Conservation (phyloP, 495 filamentous ascomycete species). For the Cryomyces antarcticus region DNA sequence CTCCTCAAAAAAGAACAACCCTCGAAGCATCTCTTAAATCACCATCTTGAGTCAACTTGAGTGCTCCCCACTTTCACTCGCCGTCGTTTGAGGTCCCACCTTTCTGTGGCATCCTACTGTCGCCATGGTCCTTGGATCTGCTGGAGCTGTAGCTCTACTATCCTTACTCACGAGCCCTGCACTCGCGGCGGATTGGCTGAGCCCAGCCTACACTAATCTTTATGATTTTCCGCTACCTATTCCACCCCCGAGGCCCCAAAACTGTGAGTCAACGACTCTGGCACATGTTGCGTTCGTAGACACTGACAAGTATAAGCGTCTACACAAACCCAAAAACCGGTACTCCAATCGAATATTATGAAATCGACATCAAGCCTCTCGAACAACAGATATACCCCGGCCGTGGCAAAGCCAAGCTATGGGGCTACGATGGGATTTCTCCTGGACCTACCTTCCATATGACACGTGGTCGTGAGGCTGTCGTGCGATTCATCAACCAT, state of each 20-base stretch:
- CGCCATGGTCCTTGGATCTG: too few relatives aligned
- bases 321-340: background rate
- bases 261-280: background rate
- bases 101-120: too few relatives aligned
- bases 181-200: background rate
- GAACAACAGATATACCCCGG: conserved; percentile 25
- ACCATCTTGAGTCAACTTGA: too few relatives aligned
- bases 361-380: conserved; percentile 27
- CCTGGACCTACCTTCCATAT: conserved; percentile 31
- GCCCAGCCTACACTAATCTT: background rate
- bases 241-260: background rate
- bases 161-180: too few relatives aligned
- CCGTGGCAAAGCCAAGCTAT: conserved; percentile 23
- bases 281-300: background rate
- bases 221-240: background rate
- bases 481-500: conserved; percentile 33
- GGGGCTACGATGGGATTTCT: conserved; percentile 32
- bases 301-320: background rate
- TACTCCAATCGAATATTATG: conserved; percentile 22
- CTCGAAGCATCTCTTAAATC: too few relatives aligned
- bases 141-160: too few relatives aligned
- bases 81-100: too few relatives aligned
- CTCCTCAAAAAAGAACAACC: too few relatives aligned
- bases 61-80: too few relatives aligned
- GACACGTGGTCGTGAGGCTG: conserved; percentile 24